Base-by-base conservation (phyloP, 2,329 filamentous ascomycete species). In the Colletotrichum magnum region DNA sequence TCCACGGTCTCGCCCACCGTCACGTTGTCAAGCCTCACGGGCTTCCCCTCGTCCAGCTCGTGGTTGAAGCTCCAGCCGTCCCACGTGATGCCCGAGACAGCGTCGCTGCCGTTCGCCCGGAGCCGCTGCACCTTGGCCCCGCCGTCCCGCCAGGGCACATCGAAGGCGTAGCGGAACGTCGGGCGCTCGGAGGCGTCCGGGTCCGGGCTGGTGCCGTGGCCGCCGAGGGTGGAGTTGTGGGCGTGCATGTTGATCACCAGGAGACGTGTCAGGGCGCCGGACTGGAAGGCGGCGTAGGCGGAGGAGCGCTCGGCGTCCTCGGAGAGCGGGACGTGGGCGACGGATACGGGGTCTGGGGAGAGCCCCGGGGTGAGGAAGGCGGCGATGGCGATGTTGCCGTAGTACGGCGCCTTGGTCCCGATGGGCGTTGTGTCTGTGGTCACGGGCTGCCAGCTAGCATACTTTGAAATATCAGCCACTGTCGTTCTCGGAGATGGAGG, bases 341-440 rank as follows among this genome's bases (percentile, higher is more conserved):
- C 80, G 13, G 81, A 80, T 3, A 86, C 80, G 15, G 78, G 72
- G 24, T 71, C 70, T 4, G 69, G 64, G 4, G 72, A 75, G 10
- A 82, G 73, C 65, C 85, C 77, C 63, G 85, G 77, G 1, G 86
- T 84, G 2, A 92, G 76, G 73, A 89, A 86, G 1, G 85, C 83
- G 0, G 89, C 88, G 1, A 88, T 87, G 39, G 85, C 86, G 16
- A 90, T 79, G 75, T 87, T 88, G 16, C 88, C 89, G 73, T 92
- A 92, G 76, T 90, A 92, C 0, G 89, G 89, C 0, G 89, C 80
- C 74, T 90, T 90, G 21, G 89, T 91, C 15, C 88, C 89, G 2
- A 83, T 80, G 7, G 80, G 79, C 0, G 85, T 84, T 15, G 81
- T 80, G 57, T 79, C 75, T 0, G 88, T 90, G 5, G 79, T 73